Percentiles rank a stretch among this genome's conserved stretches.
These are phyloP conservation scores for Leishmania braziliensis DNA, from an alignment of 208 protist species.

Conservation along the genomic window DNA sequence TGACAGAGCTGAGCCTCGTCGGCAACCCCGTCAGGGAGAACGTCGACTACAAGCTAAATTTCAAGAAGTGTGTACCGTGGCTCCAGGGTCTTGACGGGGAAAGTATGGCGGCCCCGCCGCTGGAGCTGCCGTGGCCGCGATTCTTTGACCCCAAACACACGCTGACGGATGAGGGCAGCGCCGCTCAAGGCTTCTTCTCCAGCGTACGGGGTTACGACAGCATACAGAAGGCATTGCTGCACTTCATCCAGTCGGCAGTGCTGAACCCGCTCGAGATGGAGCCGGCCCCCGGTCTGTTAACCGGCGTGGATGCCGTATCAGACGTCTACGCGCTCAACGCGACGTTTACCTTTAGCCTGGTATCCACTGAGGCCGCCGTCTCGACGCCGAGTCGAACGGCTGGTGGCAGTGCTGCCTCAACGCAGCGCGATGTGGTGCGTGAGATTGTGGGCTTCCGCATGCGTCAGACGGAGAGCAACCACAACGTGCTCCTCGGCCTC, in stretches of 20 bases:
- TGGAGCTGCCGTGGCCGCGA: slow-evolving; percentile 77
- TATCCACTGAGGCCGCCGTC: slow-evolving; percentile 65
- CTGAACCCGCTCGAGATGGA: slow-evolving; percentile 58
- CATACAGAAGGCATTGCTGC: slow-evolving; percentile 53
- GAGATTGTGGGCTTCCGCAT: slow-evolving; percentile 78
- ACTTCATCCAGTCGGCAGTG: slow-evolving; percentile 70
- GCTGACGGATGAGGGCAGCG: background rate
- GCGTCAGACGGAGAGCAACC: slow-evolving; percentile 83
- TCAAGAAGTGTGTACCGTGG: slow-evolving; percentile 72
- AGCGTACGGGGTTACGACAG: slow-evolving; percentile 28
- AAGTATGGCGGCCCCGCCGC: slow-evolving; percentile 48
- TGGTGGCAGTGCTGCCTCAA: slow-evolving; percentile 28
- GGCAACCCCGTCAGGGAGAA: slow-evolving; percentile 67
- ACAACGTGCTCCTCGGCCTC: slow-evolving; percentile 74
- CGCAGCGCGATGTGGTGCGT: slow-evolving; percentile 66
- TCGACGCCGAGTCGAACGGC: slow-evolving; percentile 42
- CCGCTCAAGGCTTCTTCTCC: slow-evolving; percentile 13
- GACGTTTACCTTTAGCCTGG: slow-evolving; percentile 64
- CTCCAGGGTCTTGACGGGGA: slow-evolving; percentile 68
- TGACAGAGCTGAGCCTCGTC: slow-evolving; percentile 67
- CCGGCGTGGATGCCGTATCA: slow-evolving; percentile 74
- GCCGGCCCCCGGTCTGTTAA: slow-evolving; percentile 25
- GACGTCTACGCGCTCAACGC: slow-evolving; percentile 72
- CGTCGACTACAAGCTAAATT: slow-evolving; percentile 49
- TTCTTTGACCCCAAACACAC: slow-evolving; percentile 38